Evolutionary conservation across 164 flowering plant genomes (phyloP), one percentile per base, ranked within the genome.

Genomic region (Cinnamomum micranthum): DNA sequence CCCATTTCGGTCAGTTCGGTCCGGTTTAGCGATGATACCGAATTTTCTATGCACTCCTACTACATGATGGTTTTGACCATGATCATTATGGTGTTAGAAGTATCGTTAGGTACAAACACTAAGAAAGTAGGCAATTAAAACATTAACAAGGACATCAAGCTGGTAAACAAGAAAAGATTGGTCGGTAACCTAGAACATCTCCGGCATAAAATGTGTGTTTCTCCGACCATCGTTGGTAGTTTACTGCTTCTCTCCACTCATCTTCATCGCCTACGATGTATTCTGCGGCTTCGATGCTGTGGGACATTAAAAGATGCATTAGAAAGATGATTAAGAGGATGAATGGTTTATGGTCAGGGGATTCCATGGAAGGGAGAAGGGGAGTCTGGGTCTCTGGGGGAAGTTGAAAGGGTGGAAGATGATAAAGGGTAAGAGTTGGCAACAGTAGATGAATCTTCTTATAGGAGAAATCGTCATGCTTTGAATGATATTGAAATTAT

Each of bases 1-100:
- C 4, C 33, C 0, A 31, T 31, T 31, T 31, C 33, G 1, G 33
- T 31, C 33, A 4, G 33, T 31, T 31, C 4, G 0, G 4, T 31
- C 4, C 0, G 33, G 0, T 31, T 31, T 3, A 31, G 0, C 0
- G 4, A 1, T 31, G 33, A 0, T 31, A 31, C 0, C 0, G 1
- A 0, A 31, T 31, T 3, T 3, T 31, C 33, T 31, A 0, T 3
- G 33, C 47, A 35, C 10, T 1, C 47, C 10, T 7, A 35, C 0
- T 41, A 6, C 11, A 41, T 9, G 47, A 41, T 41, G 47, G 47
- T 41, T 41, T 41, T 41, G 47, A 4, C 47, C 9, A 6, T 41
- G 47, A 41, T 7, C n/a, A n/a, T n/a, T n/a, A n/a, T n/a, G n/a
- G n/a, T n/a, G n/a, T n/a, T n/a, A n/a, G n/a, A n/a, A n/a, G n/a